Conservation (phyloP, 2,329 filamentous ascomycete species). For the Bipolaris gigantea region DNA sequence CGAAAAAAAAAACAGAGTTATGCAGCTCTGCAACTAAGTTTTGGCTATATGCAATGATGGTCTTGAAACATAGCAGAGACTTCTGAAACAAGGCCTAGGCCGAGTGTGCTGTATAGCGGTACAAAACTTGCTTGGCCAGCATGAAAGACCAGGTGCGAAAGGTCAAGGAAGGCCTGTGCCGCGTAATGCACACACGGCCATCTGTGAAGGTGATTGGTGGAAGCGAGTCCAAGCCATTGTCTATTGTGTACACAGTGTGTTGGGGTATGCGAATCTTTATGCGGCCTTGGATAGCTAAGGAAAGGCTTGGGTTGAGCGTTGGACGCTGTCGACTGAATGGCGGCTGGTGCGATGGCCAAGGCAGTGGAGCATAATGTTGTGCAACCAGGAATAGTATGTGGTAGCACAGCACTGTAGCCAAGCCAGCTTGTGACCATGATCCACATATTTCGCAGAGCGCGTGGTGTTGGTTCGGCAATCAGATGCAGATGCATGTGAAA, state of each 20-base stretch:
- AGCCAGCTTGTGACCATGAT: background rate
- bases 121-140: background rate
- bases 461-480: background rate
- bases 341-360: background rate
- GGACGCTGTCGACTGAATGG: background rate
- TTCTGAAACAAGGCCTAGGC: background rate
- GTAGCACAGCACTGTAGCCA: background rate
- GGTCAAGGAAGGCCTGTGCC: background rate
- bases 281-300: background rate
- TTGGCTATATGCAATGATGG: constrained; percentile 1
- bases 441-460: background rate
- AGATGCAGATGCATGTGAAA: constrained; percentile 6
- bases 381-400: background rate
- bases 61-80: constrained; percentile 1
- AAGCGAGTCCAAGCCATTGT: background rate
- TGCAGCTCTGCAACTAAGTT: background rate
- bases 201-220: background rate
- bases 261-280: background rate
- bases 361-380: background rate
- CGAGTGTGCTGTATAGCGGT: background rate
- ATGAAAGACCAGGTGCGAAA: background rate
- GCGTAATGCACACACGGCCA: background rate
- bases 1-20: background rate
- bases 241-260: background rate
- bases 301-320: background rate